Conservation (phyloP, 208 protist genomes). For the Trypanosomatidae sp. region DNA sequence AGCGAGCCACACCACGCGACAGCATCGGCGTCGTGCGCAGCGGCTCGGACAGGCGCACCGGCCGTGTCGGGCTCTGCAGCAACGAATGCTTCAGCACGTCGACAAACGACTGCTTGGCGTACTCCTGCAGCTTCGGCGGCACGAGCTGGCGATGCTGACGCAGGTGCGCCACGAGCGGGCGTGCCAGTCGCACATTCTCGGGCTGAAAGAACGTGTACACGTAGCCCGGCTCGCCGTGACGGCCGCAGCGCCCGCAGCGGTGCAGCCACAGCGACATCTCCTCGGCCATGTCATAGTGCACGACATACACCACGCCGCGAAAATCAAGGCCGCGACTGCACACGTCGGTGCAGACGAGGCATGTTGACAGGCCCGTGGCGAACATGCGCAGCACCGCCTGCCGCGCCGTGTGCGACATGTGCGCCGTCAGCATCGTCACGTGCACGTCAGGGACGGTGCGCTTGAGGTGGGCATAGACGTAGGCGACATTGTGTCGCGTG, state of each 20-base stretch:
- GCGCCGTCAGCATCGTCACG: conserved; percentile 51
- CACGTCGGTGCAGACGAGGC: conserved; percentile 97
- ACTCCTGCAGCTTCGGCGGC: conserved; percentile 73
- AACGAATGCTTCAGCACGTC: conserved; percentile 64
- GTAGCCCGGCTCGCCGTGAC: conserved; percentile 57
- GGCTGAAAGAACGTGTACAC: conserved; percentile 81
- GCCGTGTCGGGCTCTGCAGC: conserved; percentile 63
- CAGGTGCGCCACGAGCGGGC: conserved; percentile 67
- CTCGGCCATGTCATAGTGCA: conserved; percentile 95
- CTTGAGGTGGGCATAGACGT: conserved; percentile 42
- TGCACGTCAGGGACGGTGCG: conserved; percentile 21
- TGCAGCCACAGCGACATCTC: conserved; percentile 96
- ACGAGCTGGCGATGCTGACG: conserved; percentile 58
- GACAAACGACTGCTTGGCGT: conserved; percentile 62
- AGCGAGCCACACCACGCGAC: conserved; percentile 29
- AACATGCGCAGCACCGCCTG: conserved; percentile 87
- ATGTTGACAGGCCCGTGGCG: conserved; percentile 69
- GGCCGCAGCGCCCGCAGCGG: conserved; percentile 91
- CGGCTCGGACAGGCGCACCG: conserved; percentile 44
- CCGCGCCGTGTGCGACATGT: conserved; percentile 30
- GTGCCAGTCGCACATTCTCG: conserved; percentile 62
- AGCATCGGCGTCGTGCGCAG: conserved; percentile 49
- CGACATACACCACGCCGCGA: conserved; percentile 92
- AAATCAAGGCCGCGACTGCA: conserved; percentile 97
- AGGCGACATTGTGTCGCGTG: conserved; percentile 70